Conservation (phyloP, 2,329 filamentous ascomycete genomes). For the Macrophomina phaseolina region DNA sequence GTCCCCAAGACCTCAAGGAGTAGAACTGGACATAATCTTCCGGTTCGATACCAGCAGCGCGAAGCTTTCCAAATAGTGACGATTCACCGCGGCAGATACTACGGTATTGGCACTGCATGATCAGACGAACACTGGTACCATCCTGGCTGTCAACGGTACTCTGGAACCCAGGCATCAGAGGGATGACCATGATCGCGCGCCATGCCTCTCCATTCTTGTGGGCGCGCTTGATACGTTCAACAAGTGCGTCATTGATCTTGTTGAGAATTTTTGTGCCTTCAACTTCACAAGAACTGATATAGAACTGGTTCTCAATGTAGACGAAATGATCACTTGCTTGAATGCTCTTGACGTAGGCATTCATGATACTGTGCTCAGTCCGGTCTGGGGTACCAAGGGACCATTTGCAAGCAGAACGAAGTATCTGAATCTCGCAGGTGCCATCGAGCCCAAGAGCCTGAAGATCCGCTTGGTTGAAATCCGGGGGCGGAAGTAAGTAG, state of each 20-base stretch:
- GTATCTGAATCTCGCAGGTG: conserved; percentile 94
- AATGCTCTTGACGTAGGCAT: conserved; percentile 92
- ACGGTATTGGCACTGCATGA: conserved; percentile 95
- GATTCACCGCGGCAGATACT: conserved; percentile 93
- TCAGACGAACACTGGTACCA: conserved; percentile 90
- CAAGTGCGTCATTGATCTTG: conserved; percentile 90
- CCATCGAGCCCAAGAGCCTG: conserved; percentile 87
- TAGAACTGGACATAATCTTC: conserved; percentile 97
- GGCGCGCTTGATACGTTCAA: conserved; percentile 87
- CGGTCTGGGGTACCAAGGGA: conserved; percentile 84
- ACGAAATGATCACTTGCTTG: conserved; percentile 95
- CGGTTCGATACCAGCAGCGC: conserved; percentile 81
- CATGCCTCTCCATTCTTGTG: conserved; percentile 85
- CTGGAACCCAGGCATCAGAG: conserved; percentile 97
- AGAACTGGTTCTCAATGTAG: conserved; percentile 99
- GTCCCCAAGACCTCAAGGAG: conserved; percentile 88
- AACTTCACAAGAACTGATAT: conserved; percentile 90
- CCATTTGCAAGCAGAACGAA: conserved; percentile 90
- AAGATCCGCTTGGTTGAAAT: conserved; percentile 84
- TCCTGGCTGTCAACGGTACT: conserved; percentile 94
- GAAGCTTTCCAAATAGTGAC: conserved; percentile 88
- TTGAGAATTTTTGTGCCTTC: conserved; percentile 89
- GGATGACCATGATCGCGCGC: conserved; percentile 88
- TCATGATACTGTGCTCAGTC: conserved; percentile 93
- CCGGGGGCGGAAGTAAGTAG: conserved; percentile 89